Conservation (phyloP, 1,139 yeast genomes). For the Meyerozyma sp. region DNA sequence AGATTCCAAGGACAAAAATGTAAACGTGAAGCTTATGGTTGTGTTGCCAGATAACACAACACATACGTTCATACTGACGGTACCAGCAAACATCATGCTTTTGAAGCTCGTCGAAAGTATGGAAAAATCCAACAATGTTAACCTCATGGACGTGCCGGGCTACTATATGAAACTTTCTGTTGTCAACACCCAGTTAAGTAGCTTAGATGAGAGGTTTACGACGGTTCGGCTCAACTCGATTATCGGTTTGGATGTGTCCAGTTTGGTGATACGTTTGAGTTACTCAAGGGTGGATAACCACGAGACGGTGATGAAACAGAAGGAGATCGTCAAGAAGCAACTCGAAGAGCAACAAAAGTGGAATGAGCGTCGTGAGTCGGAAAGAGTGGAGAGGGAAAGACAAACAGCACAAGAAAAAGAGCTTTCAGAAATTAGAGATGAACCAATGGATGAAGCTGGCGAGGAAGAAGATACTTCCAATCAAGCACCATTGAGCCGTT, state of each 20-base stretch:
- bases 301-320: constrained; percentile 12
- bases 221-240: constrained; percentile 5
- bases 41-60: constrained; percentile 11
- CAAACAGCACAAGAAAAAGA: neutral
- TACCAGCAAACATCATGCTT: constrained; percentile 8
- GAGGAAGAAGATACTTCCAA: too few species aligned
- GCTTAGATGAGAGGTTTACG: neutral
- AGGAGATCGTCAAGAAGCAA: constrained; percentile 16
- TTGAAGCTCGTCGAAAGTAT: constrained; percentile 9
- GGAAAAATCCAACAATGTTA: constrained; percentile 3
- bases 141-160: constrained; percentile 4
- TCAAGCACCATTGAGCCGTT: too few species aligned
- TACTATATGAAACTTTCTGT: constrained; percentile 5
- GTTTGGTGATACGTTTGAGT: constrained; percentile 18
- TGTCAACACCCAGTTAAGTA: neutral
- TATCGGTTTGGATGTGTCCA: constrained; percentile 11
- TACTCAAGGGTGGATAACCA: constrained; percentile 6
- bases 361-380: constrained; percentile 5
- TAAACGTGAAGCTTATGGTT: constrained; percentile 21
- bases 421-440: constrained; percentile 2
- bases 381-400: constrained; percentile 4
- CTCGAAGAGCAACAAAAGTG: constrained; percentile 13
- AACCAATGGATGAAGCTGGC: neutral
- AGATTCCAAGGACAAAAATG: constrained; percentile 10
- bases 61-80: constrained; percentile 8